Evolutionary conservation across 352 stramenopile genomes (phyloP).

Genomic region (Globisporangium echinulatum): DNA sequence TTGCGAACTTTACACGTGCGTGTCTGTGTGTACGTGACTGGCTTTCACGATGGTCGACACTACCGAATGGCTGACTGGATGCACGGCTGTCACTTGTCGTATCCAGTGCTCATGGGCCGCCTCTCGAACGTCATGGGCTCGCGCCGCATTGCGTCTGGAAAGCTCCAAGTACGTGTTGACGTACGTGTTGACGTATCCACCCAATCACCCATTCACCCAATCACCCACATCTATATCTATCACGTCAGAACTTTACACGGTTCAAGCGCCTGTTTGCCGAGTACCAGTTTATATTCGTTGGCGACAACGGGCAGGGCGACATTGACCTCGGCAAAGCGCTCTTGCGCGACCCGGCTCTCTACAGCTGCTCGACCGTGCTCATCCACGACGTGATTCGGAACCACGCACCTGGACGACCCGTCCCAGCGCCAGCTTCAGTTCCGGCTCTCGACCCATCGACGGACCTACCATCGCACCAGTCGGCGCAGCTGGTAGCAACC

Average conservation of each 20-base stretch:
- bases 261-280: constrained; percentile 71
- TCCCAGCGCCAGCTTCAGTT: too few species aligned
- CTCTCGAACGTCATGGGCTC: constrained; percentile 61
- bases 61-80: too few species aligned
- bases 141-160: constrained; percentile 58
- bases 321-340: constrained; percentile 76
- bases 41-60: background rate
- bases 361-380: constrained; percentile 51
- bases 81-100: too few species aligned
- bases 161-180: constrained; percentile 37
- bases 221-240: background rate
- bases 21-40: background rate
- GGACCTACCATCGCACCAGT: background rate
- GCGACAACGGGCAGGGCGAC: constrained; percentile 77
- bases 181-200: background rate
- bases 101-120: constrained; percentile 61
- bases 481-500: constrained; percentile 7
- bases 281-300: constrained; percentile 73
- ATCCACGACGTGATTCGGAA: constrained; percentile 84
- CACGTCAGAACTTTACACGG: constrained; percentile 58
- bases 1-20: constrained; percentile 74
- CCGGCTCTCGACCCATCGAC: too few species aligned
- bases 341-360: constrained; percentile 39
- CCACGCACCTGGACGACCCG: constrained; percentile 22
- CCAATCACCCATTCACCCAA: background rate